Base-by-base conservation (phyloP, 148 eudicot species). In the Rhododendron ferrugineum region DNA sequence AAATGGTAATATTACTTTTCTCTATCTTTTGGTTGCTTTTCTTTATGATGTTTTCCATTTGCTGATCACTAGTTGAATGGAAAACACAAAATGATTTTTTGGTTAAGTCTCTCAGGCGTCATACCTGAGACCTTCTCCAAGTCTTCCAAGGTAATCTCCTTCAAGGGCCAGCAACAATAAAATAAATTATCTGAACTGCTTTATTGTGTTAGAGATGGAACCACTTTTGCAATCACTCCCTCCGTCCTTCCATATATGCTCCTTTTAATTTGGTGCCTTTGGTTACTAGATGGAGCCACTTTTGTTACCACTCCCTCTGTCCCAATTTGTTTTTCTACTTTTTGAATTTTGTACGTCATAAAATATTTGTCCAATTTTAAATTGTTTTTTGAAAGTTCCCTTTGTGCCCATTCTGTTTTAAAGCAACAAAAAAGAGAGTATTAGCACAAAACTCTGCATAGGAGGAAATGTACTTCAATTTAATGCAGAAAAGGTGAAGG, bases 1-100 rank as follows among this genome's bases (percentile, higher is more conserved):
- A 95, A 74, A 95, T 95, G 98, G 99, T 96, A 95, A 87, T 62
- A 42, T 76, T 62, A 11, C 18, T 85, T 26, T 88, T 78, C 80
- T 32, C 8, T 28, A 14, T 32, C 8, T 70, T 70, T 14, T 2
- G 40, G 40, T 70, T 32, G 20, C 40, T 70, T 70, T 66, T 70
- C 75, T 30, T n/a, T 70, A 11, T 70, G 8, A 30, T 13, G 13
- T 14, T 30, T 70, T 5, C 32, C 14, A 5, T 30, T 1, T 32
- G 40, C 20, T 32, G 8, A 70, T 70, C 7, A 14, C 75, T 30
- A 5, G 75, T 70, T 32, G 36, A 30, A 70, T 14, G 36, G 30
- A 13, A 32, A 30, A 70, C 75, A 32, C 37, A 70, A 32, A 30
- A 14, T 70, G 37, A 2, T 13, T 70, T 70, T 70, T 32, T 30